Evolutionary conservation across 2,329 filamentous ascomycete genomes (phyloP).

Genomic region (Aspergillus novoparasiticus): DNA sequence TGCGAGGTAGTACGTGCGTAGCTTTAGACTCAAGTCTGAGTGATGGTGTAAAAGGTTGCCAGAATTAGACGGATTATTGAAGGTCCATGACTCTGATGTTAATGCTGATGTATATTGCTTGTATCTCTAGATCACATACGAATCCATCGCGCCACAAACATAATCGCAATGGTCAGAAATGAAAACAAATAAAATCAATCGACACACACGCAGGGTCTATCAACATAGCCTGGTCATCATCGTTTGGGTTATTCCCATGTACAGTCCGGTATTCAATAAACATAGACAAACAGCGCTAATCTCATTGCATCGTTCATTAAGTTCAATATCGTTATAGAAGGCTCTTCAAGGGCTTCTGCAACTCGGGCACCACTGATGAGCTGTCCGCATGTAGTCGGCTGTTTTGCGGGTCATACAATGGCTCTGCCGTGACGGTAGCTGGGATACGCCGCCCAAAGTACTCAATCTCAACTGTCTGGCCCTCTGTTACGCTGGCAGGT

Average conservation of each 20-base stretch:
- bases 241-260: neutral
- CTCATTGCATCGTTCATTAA: neutral
- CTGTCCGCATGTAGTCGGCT: constrained; percentile 34
- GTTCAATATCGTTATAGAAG: constrained; percentile 11
- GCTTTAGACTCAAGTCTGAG: too few species aligned
- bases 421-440: constrained; percentile 58
- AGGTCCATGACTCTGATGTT: too few species aligned
- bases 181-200: neutral
- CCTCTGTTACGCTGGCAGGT: constrained; percentile 50
- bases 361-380: constrained; percentile 8
- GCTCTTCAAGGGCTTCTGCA: constrained; percentile 15
- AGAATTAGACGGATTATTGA: too few species aligned
- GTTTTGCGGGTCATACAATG: constrained; percentile 50
- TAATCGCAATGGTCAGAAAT: neutral
- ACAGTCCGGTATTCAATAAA: neutral
- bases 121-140: neutral
- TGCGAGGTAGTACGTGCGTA: too few species aligned
- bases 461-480: constrained; percentile 59
- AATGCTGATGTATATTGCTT: too few species aligned
- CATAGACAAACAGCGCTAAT: neutral
- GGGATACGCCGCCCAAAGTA: constrained; percentile 60
- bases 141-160: neutral
- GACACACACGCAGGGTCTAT: neutral
- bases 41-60: too few species aligned
- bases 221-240: neutral